phyloP scores from a whole-genome alignment of 345 rosid genomes.

The Pistacia integerrima region DNA sequence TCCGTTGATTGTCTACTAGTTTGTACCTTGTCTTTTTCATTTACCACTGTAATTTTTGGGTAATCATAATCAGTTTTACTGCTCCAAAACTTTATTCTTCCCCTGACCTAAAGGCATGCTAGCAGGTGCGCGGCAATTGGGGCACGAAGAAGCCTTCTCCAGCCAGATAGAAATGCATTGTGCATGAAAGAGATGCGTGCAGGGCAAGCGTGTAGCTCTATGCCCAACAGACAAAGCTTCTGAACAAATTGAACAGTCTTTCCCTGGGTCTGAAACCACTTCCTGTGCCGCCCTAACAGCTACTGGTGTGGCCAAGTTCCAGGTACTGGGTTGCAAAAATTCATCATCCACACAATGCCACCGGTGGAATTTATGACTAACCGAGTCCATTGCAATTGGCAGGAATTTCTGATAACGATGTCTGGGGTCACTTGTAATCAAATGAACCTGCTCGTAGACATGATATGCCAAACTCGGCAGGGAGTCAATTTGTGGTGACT shows the following conservation, averaged over 20 bases:
- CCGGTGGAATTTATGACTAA: neutral
- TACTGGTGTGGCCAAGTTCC: neutral
- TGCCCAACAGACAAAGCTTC: neutral
- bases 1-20: neutral
- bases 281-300: neutral
- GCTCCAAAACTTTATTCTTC: too few relatives aligned
- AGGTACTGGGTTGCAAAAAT: neutral
- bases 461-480: neutral
- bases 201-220: neutral
- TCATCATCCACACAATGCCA: neutral
- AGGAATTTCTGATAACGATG: neutral
- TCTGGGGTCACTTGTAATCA: neutral
- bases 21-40: neutral
- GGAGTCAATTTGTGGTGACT: neutral
- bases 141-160: too few relatives aligned
- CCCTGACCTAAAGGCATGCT: too few relatives aligned
- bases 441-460: neutral
- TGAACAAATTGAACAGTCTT: neutral
- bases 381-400: constrained; percentile 1
- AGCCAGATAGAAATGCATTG: too few relatives aligned
- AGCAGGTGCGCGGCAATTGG: too few relatives aligned
- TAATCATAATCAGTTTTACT: too few relatives aligned
- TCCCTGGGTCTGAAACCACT: neutral
- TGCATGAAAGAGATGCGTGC: neutral
- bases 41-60: neutral